Percentiles rank a stretch among this genome's conserved stretches.
Evolutionary conservation across 148 eudicot species (phyloP).

Genomic region (Rhododendron mucronatum): DNA sequence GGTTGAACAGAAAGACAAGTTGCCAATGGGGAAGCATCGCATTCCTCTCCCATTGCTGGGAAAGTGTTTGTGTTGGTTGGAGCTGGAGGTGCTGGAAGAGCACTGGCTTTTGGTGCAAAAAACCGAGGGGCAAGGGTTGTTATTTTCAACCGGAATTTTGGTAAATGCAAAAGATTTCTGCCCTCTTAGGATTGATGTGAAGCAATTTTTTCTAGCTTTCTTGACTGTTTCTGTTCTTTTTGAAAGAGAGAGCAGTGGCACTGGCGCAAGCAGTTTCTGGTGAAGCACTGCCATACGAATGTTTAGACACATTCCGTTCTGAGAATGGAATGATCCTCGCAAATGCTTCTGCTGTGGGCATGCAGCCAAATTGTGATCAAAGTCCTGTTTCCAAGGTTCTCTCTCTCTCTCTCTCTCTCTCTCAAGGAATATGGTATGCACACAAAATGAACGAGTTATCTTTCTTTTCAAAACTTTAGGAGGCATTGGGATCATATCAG

Average conservation of each 20-base stretch:
- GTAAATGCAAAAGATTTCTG: slow-evolving; percentile 13
- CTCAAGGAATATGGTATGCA: background rate
- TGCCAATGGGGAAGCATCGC: slow-evolving; percentile 18
- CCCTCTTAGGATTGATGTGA: background rate
- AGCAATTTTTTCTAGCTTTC: background rate
- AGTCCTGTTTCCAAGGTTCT: slow-evolving; percentile 46
- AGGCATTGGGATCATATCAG: slow-evolving; percentile 34
- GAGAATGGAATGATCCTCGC: slow-evolving; percentile 47
- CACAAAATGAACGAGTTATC: background rate
- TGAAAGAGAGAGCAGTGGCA: slow-evolving; percentile 37
- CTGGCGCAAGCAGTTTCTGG: slow-evolving; percentile 40
- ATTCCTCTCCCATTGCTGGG: slow-evolving; percentile 31
- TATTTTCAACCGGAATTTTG: slow-evolving; percentile 47
- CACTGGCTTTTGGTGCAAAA: slow-evolving; percentile 51
- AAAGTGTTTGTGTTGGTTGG: slow-evolving; percentile 47
- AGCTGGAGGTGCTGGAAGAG: slow-evolving; percentile 53
- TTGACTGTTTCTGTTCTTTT: background rate
- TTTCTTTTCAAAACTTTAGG: slow-evolving; percentile 13
- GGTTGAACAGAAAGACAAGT: slow-evolving; percentile 21
- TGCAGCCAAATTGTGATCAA: slow-evolving; percentile 37
- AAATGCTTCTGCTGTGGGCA: slow-evolving; percentile 44
- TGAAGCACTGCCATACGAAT: slow-evolving; percentile 32
- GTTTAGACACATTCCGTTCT: slow-evolving; percentile 23
- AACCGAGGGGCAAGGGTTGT: slow-evolving; percentile 45
- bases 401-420: background rate